phyloP scores from a whole-genome alignment of 164 flowering plant species.

The Tetracentron sinense region DNA sequence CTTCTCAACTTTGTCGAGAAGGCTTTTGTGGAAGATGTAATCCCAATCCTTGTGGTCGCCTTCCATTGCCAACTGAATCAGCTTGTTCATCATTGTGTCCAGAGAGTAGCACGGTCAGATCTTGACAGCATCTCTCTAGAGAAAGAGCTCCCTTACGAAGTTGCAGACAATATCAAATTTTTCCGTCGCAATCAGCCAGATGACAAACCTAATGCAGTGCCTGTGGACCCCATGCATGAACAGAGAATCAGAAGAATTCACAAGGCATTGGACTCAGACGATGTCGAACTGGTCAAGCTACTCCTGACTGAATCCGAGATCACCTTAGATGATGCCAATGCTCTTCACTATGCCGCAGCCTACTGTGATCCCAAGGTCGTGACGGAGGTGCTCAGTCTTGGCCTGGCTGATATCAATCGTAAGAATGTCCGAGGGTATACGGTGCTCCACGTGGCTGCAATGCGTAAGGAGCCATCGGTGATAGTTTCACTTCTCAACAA shows the following conservation, averaged over 20 bases:
- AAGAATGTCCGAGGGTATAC: conserved; percentile 51
- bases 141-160: conserved; percentile 51
- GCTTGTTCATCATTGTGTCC: conserved; percentile 41
- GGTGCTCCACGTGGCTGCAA: conserved; percentile 73
- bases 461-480: conserved; percentile 61
- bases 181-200: conserved; percentile 28
- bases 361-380: conserved; percentile 68
- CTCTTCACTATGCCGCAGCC: conserved; percentile 73
- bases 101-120: conserved; percentile 59
- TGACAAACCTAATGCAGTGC: conserved; percentile 9
- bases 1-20: conserved; percentile 58
- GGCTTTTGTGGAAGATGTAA: conserved; percentile 58
- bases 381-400: conserved; percentile 48
- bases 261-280: conserved; percentile 72
- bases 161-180: conserved; percentile 30
- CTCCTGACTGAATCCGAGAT: conserved; percentile 49
- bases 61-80: conserved; percentile 48
- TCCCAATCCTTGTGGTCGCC: conserved; percentile 58
- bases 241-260: conserved; percentile 51
- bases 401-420: conserved; percentile 48
- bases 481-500: conserved; percentile 51
- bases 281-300: conserved; percentile 64
- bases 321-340: conserved; percentile 62
- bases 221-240: conserved; percentile 36
- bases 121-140: conserved; percentile 49